Base-by-base conservation (phyloP, 2,329 filamentous ascomycete species). In the Cercospora canescens region DNA sequence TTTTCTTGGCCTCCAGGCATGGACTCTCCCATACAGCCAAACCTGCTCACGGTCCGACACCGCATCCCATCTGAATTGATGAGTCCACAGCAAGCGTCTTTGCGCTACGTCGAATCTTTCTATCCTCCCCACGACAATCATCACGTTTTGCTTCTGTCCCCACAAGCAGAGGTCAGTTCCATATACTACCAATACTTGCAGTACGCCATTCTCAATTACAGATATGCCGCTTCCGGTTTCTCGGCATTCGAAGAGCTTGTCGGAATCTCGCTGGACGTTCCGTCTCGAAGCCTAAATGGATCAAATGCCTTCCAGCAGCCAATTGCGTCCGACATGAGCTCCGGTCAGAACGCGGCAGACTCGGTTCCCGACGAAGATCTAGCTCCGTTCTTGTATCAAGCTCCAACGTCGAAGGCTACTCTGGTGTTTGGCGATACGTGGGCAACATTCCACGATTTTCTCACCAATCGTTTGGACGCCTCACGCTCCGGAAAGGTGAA, bases 121-220 rank as follows among this genome's bases (percentile, higher is more conserved):
- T 98, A 93, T 84, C 94, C 95, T 2, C 80, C 82, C 3, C 83
- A 88, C 5, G 76, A 78, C 2, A 79, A 87, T 60, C 89, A 89
- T 9, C 93, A 97, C 76, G 87, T 97, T 2, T 84, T 99, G n/a
- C 80, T 97, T 1, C 85, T 99, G 6, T 94, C 93, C 5, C 88
- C 94, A 1, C 89, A 96, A 71, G 86, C 86, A 1, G 91, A 98
- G 76, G 79, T 98, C 0, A 91, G 92, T 0, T 88, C 89, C 1
- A 86, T 91, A 1, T 98, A 93, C 76, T 94, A 91, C 69, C 92
- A 97, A 69, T 97, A 95, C 76, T 81, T 97, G 14, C 92, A 91
- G 76, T 97, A 93, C 76, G 79, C 85, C 1, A 80, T 94, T 0
- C 81, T 98, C 4, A 88, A 93, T 71, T 94, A 95, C 76, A 87